Percentiles rank a stretch among this genome's conserved stretches.
These are phyloP conservation scores for Phytophthora citricola DNA, from an alignment of 352 stramenopile genomes.

Conservation along the genomic window DNA sequence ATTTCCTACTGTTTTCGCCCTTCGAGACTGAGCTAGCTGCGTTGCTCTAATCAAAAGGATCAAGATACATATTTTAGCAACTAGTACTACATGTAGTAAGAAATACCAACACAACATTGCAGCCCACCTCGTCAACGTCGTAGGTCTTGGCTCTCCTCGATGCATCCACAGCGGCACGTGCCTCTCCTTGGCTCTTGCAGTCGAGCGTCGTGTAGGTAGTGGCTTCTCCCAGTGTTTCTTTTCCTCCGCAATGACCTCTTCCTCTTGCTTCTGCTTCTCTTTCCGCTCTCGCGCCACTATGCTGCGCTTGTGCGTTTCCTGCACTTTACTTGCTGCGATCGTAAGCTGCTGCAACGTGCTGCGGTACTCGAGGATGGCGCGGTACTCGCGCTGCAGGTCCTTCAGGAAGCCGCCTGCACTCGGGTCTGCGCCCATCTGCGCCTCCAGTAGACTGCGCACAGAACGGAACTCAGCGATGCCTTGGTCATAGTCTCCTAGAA, in stretches of 20 bases:
- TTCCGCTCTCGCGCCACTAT: conserved; percentile 14
- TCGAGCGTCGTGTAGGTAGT: conserved; percentile 2
- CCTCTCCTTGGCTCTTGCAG: conserved; percentile 8
- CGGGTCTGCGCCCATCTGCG: conserved; percentile 29
- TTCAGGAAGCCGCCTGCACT: conserved; percentile 51
- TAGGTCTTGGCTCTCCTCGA: conserved; percentile 18
- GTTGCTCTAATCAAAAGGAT: conserved; percentile 12
- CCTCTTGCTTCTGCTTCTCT: conserved; percentile 23
- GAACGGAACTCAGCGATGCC: conserved; percentile 53
- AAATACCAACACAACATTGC: background rate
- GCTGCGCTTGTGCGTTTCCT: conserved; percentile 35
- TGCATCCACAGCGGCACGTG: conserved; percentile 24
- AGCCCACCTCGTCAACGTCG: conserved; percentile 18
- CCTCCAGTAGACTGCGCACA: conserved; percentile 44
- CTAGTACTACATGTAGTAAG: too few species aligned
- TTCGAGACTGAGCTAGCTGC: conserved; percentile 25
- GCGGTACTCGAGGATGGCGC: conserved; percentile 52
- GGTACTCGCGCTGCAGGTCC: conserved; percentile 62
- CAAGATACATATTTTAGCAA: too few species aligned
- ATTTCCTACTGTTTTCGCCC: conserved; percentile 18
- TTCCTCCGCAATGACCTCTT: conserved; percentile 11
- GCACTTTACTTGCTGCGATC: conserved; percentile 30
- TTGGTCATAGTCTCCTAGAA: conserved; percentile 65
- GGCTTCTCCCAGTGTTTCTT: conserved; percentile 29
- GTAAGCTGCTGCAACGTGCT: conserved; percentile 49